Base-by-base conservation (phyloP, 176 grass and related monocot species). In the Oryza longistaminata region DNA sequence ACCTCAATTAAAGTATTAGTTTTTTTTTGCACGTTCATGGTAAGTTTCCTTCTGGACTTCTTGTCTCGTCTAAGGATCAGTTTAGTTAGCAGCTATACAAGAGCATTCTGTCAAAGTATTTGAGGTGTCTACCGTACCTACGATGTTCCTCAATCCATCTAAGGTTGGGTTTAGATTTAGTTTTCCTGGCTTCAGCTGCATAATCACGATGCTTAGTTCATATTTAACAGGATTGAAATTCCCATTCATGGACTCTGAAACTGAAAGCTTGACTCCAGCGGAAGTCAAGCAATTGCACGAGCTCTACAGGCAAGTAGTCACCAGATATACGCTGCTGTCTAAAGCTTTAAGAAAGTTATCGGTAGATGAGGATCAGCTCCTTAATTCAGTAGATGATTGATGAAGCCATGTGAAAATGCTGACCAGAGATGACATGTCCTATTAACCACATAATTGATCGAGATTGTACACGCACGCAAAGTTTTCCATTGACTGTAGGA, bases 161-260 rank as follows among this genome's bases (percentile, higher is more conserved):
- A 9, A 37, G 1, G 17, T 87, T 79, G 1, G 2, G 17, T 87
- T 79, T 42, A 49, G 43, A 31, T 68, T 46, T 3, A 24, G 3
- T 67, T 75, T 70, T 49, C 7, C 11, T 58, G n/a, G 2, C 21
- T 68, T 60, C 66, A 45, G 45, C 35, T 62, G 24, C 19, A 50
- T 85, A 48, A 39, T 74, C 33, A 26, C 39, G 37, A 39, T 3
- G 74, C 79, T 68, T 25, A 81, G 68, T 75, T 27, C 39, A 50
- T 62, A 44, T 72, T 55, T 76, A 50, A 66, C 87, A 95, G 91
- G 80, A 42, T 25, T 65, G 19, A 88, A 34, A 73, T 93, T 90
- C 77, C 96, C 96, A 66, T 93, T 92, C 82, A 87, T 98, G 93
- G 80, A 92, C n/a, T 83, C 82, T 3, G 82, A 92, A 76, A 85